Conservation (phyloP, 176 grass and related monocot genomes). For the Pontederia paniculata region DNA sequence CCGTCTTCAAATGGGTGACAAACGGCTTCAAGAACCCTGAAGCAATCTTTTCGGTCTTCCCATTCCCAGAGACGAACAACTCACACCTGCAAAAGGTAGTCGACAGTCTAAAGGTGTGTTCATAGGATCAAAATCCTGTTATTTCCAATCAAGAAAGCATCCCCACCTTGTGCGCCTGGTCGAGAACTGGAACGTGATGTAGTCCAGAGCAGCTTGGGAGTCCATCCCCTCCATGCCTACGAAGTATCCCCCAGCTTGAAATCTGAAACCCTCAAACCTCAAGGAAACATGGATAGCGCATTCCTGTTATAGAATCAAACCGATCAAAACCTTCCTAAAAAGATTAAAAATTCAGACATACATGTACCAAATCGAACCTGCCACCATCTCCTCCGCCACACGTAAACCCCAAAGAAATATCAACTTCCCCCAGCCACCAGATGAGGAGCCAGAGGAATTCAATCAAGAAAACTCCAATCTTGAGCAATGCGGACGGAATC, state of each 20-base stretch:
- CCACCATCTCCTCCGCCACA: no score
- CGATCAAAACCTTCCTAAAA: no score
- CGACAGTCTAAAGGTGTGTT: background rate
- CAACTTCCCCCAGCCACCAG: no score
- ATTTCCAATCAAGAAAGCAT: slow-evolving; percentile 14
- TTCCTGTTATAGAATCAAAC: no score
- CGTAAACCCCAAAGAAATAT: no score
- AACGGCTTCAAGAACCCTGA: slow-evolving; percentile 94
- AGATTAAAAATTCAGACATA: no score
- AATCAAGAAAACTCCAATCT: no score
- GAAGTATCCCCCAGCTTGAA: background rate
- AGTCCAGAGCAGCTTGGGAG: slow-evolving; percentile 54
- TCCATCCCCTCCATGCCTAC: slow-evolving; percentile 38
- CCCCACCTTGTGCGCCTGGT: slow-evolving; percentile 67
- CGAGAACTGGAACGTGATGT: slow-evolving; percentile 81
- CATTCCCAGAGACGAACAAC: slow-evolving; percentile 75
- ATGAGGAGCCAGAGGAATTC: no score
- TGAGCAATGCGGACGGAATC: no score
- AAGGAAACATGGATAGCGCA: no score
- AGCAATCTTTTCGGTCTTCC: slow-evolving; percentile 79
- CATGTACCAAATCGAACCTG: no score
- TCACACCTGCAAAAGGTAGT: slow-evolving; percentile 51
- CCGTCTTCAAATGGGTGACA: slow-evolving; percentile 63
- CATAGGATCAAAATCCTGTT: background rate
- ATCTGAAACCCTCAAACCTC: no score